Conservation (phyloP, 2,329 filamentous ascomycete species). For the Penicillium occitanis region DNA sequence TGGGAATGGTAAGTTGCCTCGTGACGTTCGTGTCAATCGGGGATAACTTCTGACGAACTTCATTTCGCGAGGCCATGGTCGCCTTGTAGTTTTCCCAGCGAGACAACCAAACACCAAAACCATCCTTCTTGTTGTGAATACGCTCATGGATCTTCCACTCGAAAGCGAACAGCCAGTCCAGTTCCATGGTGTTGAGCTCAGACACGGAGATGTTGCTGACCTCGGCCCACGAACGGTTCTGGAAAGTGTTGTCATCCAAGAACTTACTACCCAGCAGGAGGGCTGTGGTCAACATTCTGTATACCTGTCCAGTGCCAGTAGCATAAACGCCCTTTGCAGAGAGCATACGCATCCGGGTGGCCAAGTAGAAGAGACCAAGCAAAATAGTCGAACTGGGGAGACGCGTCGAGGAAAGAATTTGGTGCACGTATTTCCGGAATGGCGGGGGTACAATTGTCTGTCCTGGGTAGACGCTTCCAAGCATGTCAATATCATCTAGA, state of each 20-base stretch:
- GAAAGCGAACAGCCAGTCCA: slow-evolving; percentile 82
- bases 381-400: slow-evolving; percentile 89
- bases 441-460: slow-evolving; percentile 65
- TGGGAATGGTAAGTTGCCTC: slow-evolving; percentile 52
- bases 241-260: slow-evolving; percentile 94
- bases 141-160: slow-evolving; percentile 85
- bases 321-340: slow-evolving; percentile 58
- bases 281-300: slow-evolving; percentile 81
- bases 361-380: slow-evolving; percentile 84
- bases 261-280: slow-evolving; percentile 92
- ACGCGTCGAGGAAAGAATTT: slow-evolving; percentile 85
- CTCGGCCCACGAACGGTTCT: slow-evolving; percentile 95
- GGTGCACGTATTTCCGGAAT: slow-evolving; percentile 88
- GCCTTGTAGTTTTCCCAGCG: slow-evolving; percentile 66
- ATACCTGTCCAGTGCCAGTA: slow-evolving; percentile 67
- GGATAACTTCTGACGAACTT: slow-evolving; percentile 53
- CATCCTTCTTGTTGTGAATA: slow-evolving; percentile 69
- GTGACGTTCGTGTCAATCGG: slow-evolving; percentile 66
- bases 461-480: slow-evolving; percentile 63
- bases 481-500: slow-evolving; percentile 63
- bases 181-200: slow-evolving; percentile 82
- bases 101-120: slow-evolving; percentile 63
- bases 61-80: slow-evolving; percentile 50
- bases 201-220: slow-evolving; percentile 84
- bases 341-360: slow-evolving; percentile 76